Evolutionary conservation across 148 eudicot species (phyloP).

Genomic region (Suaeda aralocaspica): DNA sequence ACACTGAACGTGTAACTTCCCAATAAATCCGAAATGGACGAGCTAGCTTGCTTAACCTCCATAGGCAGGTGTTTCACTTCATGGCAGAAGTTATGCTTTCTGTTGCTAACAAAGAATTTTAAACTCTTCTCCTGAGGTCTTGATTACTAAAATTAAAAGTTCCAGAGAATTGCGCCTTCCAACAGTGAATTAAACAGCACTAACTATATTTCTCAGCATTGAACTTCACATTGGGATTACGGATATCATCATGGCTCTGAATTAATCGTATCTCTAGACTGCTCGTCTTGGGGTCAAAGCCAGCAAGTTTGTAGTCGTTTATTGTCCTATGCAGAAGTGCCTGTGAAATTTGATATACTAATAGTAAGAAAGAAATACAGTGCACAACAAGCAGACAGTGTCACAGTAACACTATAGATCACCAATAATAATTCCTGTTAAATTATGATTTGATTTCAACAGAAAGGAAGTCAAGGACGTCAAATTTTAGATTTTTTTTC

Average conservation of each 20-base stretch:
- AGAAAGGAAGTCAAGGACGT: too few relatives aligned
- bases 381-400: background rate
- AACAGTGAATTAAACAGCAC: background rate
- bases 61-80: background rate
- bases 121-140: background rate
- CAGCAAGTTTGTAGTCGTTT: slow-evolving; percentile 56
- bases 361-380: too few relatives aligned
- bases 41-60: background rate
- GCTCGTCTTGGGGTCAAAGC: slow-evolving; percentile 72
- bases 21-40: background rate
- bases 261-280: slow-evolving; percentile 90
- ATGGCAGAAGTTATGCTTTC: background rate
- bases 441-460: too few relatives aligned
- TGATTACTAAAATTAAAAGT: background rate
- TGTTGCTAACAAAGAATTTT: background rate
- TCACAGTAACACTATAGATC: background rate
- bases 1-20: background rate
- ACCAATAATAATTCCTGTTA: background rate
- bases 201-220: slow-evolving; percentile 48
- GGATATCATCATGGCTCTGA: slow-evolving; percentile 82
- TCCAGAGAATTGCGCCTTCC: background rate
- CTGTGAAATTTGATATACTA: slow-evolving; percentile 31
- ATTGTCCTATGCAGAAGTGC: slow-evolving; percentile 71
- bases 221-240: slow-evolving; percentile 67
- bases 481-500: too few relatives aligned